Evolutionary conservation across 2,329 filamentous ascomycete species (phyloP).

Genomic region (Cryphonectria parasitica): DNA sequence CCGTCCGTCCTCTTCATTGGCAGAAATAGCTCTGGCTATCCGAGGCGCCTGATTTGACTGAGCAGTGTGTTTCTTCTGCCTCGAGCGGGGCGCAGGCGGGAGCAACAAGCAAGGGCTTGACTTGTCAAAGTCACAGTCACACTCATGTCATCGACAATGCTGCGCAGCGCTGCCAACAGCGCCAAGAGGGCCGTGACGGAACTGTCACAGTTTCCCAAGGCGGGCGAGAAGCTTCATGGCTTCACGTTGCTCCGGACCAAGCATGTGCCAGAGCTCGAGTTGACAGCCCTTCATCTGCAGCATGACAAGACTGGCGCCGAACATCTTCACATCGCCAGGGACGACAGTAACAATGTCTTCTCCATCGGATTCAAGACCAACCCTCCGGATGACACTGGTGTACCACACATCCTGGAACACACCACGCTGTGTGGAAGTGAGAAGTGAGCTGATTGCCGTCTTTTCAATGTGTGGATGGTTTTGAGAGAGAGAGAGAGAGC

Average conservation of each 20-base stretch:
- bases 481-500: slow-evolving; percentile 8
- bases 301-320: slow-evolving; percentile 97
- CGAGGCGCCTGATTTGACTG: neutral
- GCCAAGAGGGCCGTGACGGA: slow-evolving; percentile 70
- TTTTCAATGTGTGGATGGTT: neutral
- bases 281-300: slow-evolving; percentile 86
- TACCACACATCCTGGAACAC: slow-evolving; percentile 97
- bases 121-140: neutral
- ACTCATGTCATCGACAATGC: slow-evolving; percentile 10
- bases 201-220: slow-evolving; percentile 73
- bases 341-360: slow-evolving; percentile 99
- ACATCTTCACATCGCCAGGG: slow-evolving; percentile 91
- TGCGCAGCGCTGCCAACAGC: slow-evolving; percentile 36
- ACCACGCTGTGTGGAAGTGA: slow-evolving; percentile 94
- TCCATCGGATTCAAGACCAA: slow-evolving; percentile 99
- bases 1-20: neutral
- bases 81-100: neutral
- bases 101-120: neutral
- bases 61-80: neutral
- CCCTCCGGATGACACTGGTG: slow-evolving; percentile 91
- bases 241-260: slow-evolving; percentile 90
- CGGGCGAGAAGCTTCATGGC: slow-evolving; percentile 86
- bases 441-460: slow-evolving; percentile 62
- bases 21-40: neutral
- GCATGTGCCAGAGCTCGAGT: slow-evolving; percentile 89